Evolutionary conservation across 1,284 basidiomycete genomes (phyloP).

Genomic region (Ceratobasidium sp.): DNA sequence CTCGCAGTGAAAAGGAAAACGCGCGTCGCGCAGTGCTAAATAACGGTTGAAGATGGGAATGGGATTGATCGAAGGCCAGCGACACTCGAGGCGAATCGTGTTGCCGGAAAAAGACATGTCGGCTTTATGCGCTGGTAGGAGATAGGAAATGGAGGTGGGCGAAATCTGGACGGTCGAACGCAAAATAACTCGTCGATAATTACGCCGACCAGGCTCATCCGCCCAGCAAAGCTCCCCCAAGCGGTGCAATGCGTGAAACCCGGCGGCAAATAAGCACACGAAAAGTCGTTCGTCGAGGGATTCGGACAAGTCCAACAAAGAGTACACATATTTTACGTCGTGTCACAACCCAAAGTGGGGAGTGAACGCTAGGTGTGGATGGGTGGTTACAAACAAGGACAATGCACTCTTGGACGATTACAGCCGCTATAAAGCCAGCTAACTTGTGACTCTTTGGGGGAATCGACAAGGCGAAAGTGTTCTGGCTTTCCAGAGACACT

Average conservation of each 20-base stretch:
- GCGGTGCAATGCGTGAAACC: slow-evolving; percentile 50
- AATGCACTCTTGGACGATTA: no score
- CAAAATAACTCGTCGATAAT: slow-evolving; percentile 45
- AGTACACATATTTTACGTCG: slow-evolving; percentile 46
- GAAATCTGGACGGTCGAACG: slow-evolving; percentile 41
- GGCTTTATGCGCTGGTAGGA: slow-evolving; percentile 54
- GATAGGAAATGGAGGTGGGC: slow-evolving; percentile 25
- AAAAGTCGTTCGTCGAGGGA: slow-evolving; percentile 50
- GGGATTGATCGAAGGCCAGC: slow-evolving; percentile 38
- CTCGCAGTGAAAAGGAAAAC: slow-evolving; percentile 47
- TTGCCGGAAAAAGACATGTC: slow-evolving; percentile 54
- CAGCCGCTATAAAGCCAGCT: no score
- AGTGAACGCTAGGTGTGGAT: no score
- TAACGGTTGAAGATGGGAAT: slow-evolving; percentile 44
- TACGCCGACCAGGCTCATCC: slow-evolving; percentile 41
- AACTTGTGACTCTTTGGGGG: no score
- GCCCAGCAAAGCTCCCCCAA: slow-evolving; percentile 52
- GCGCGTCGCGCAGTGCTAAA: slow-evolving; percentile 49
- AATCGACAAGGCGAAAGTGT: no score
- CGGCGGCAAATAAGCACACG: slow-evolving; percentile 46
- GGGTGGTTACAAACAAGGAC: no score
- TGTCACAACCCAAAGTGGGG: no score
- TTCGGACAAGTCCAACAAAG: background rate
- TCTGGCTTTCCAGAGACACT: no score
- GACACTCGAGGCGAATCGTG: slow-evolving; percentile 44